Conservation (phyloP, 257 asterid genomes). For the Lithospermum erythrorhizon region DNA sequence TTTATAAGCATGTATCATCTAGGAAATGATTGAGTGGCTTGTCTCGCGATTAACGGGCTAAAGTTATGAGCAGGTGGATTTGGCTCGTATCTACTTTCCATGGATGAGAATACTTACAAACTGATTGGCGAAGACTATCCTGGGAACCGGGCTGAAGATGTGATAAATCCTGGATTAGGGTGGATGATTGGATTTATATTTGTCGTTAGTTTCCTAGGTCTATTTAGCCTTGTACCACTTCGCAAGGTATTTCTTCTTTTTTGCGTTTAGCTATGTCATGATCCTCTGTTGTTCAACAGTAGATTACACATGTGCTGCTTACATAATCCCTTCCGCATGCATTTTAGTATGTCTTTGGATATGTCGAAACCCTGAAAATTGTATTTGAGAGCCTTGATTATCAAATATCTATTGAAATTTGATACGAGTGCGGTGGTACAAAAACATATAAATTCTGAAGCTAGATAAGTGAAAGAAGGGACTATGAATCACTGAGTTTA, state of each 20-base stretch:
- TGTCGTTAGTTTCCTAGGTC: conserved; percentile 88
- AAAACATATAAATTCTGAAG: not conserved
- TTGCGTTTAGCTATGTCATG: not conserved
- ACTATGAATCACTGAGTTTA: not conserved
- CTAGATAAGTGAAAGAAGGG: not conserved
- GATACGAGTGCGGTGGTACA: no score
- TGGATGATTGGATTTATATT: conserved; percentile 93
- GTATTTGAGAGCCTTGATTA: no score
- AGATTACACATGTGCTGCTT: no score
- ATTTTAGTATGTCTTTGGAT: no score
- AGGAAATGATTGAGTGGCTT: not conserved
- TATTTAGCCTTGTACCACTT: conserved; percentile 89
- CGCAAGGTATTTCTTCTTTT: conserved; percentile 50
- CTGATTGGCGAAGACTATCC: conserved; percentile 89
- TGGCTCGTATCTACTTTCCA: conserved; percentile 84
- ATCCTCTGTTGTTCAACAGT: no score
- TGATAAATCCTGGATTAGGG: conserved; percentile 75
- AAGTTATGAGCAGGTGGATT: conserved; percentile 57
- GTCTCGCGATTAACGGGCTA: not conserved
- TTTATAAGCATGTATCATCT: not conserved
- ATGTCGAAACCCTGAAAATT: no score
- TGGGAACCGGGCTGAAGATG: conserved; percentile 86
- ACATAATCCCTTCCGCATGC: no score
- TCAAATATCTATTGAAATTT: no score
- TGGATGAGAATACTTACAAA: conserved; percentile 90